phyloP scores from a whole-genome alignment of 768 basidiomycete genomes.

The Trametes meyenii region DNA sequence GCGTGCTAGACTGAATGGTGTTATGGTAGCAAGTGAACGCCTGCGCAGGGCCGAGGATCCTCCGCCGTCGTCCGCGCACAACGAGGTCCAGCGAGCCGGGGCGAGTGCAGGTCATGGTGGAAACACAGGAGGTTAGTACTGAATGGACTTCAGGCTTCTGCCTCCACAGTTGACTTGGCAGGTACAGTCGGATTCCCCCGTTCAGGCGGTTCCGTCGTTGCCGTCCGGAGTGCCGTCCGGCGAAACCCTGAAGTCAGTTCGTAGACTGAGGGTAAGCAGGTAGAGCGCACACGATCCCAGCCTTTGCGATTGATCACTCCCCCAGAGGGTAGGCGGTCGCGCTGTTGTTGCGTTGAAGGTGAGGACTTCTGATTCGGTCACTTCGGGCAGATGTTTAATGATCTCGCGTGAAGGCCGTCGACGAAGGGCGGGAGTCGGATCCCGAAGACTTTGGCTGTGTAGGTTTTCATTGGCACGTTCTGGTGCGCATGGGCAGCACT shows the following conservation, averaged over 20 bases:
- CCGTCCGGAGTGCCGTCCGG: not conserved
- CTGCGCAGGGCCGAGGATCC: constrained; percentile 10
- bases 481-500: not conserved
- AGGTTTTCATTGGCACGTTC: not conserved
- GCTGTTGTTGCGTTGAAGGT: constrained; percentile 2
- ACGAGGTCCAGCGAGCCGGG: not conserved
- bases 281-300: not conserved
- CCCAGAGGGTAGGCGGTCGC: constrained; percentile 11
- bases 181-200: constrained; percentile 4
- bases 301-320: not conserved
- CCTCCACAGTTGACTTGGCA: not conserved
- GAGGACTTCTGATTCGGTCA: not conserved
- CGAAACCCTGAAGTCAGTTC: constrained; percentile 14
- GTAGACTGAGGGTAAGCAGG: constrained; percentile 7
- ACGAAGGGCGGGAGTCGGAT: constrained; percentile 12
- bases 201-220: not conserved
- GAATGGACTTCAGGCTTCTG: not conserved
- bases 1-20: not conserved
- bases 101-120: not conserved
- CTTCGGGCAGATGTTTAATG: not conserved
- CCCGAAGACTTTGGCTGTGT: constrained; percentile 17
- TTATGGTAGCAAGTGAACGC: not conserved
- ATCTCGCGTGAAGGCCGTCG: not conserved
- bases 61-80: constrained; percentile 5
- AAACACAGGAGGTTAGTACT: constrained; percentile 6